Evolutionary conservation across 345 rosid genomes (phyloP).

Genomic region (Linum tenue): DNA sequence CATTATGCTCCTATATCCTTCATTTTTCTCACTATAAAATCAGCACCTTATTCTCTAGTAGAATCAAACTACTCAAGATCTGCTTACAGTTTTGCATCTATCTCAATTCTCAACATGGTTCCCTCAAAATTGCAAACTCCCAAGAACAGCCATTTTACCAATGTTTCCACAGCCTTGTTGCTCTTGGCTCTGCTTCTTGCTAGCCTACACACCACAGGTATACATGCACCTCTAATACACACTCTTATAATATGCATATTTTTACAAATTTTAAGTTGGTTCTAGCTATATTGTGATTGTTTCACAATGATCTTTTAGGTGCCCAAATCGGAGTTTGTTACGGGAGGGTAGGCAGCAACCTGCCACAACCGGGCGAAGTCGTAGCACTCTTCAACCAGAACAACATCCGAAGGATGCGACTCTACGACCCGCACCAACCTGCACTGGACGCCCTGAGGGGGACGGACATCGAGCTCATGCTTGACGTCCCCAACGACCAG

Average conservation of each 20-base stretch:
- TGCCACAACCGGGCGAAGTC: constrained; percentile 39
- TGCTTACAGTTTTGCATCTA: too few relatives aligned
- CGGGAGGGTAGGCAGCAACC: constrained; percentile 43
- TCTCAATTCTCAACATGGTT: too few relatives aligned
- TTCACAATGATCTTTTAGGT: constrained; percentile 8
- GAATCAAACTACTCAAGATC: too few relatives aligned
- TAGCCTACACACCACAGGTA: background rate
- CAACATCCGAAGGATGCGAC: constrained; percentile 4
- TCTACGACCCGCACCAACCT: constrained; percentile 17
- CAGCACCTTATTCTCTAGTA: too few relatives aligned
- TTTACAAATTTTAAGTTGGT: background rate
- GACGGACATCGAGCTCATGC: constrained; percentile 38
- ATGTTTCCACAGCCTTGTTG: background rate
- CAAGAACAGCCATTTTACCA: too few relatives aligned
- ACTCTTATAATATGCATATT: too few relatives aligned
- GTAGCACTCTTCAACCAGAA: constrained; percentile 37
- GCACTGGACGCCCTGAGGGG: constrained; percentile 45
- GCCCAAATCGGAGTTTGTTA: constrained; percentile 66
- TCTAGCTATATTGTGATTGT: background rate
- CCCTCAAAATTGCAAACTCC: too few relatives aligned
- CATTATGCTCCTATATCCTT: too few relatives aligned
- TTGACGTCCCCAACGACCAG: constrained; percentile 33
- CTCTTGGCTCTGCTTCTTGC: background rate
- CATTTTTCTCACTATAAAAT: too few relatives aligned
- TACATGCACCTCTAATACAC: too few relatives aligned